A percentile compares a stretch with the other conserved stretches of the same genome.
These are phyloP conservation scores for Neonectria magnoliae DNA, from an alignment of 2,329 filamentous ascomycete genomes.

Conservation along the genomic window DNA sequence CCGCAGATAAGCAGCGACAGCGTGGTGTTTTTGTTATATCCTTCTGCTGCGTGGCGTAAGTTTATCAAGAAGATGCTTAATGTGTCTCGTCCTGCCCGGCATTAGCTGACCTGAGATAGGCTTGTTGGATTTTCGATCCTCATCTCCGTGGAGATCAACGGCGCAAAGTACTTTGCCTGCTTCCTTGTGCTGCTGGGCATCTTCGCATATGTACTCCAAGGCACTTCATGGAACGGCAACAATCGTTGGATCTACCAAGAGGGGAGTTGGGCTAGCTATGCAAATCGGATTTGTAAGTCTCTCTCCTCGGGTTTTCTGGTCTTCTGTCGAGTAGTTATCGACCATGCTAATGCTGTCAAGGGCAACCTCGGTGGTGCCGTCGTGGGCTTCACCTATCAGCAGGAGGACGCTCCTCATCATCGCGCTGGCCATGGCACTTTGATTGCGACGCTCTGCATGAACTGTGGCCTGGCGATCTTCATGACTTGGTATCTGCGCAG, in stretches of 20 bases:
- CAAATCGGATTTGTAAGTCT: slow-evolving; percentile 56
- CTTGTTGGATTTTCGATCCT: slow-evolving; percentile 47
- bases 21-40: slow-evolving; percentile 50
- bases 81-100: neutral
- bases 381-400: slow-evolving; percentile 46
- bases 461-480: slow-evolving; percentile 59
- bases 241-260: slow-evolving; percentile 65
- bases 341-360: slow-evolving; percentile 29
- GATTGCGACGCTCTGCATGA: slow-evolving; percentile 63
- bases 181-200: slow-evolving; percentile 52
- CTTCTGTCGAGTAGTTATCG: neutral
- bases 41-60: slow-evolving; percentile 48
- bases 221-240: slow-evolving; percentile 67
- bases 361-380: slow-evolving; percentile 50
- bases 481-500: slow-evolving; percentile 67
- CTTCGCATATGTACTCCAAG: slow-evolving; percentile 65
- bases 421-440: slow-evolving; percentile 68
- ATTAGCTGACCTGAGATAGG: slow-evolving; percentile 33
- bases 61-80: neutral
- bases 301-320: neutral
- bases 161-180: slow-evolving; percentile 58
- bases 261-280: slow-evolving; percentile 65
- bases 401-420: slow-evolving; percentile 61
- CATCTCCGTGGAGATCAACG: slow-evolving; percentile 46
- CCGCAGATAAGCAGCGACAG: slow-evolving; percentile 51